phyloP scores from a whole-genome alignment of 805 yeast genomes.

The Candida corydali region DNA sequence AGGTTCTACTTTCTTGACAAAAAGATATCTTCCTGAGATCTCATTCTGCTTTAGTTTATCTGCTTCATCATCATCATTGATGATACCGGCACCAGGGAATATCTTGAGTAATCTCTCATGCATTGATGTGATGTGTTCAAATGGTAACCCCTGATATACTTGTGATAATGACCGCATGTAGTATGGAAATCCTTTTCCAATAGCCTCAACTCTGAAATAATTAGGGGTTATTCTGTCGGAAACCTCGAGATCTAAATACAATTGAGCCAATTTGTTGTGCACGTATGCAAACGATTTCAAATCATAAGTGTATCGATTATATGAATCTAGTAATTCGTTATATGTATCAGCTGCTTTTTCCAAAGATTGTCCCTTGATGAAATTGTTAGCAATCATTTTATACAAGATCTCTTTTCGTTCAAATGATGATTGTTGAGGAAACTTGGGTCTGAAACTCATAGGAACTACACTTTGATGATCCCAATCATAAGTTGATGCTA shows the following conservation, averaged over 20 bases:
- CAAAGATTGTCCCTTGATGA: conserved; percentile 64
- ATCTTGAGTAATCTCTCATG: conserved; percentile 69
- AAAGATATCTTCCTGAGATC: conserved; percentile 69
- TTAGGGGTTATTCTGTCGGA: conserved; percentile 73
- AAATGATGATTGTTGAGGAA: conserved; percentile 79
- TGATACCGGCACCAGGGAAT: conserved; percentile 78
- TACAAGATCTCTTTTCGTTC: conserved; percentile 72
- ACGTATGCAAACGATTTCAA: conserved; percentile 70
- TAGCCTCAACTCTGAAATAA: conserved; percentile 72
- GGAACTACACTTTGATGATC: conserved; percentile 53
- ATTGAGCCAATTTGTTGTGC: conserved; percentile 60
- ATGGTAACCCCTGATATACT: conserved; percentile 82
- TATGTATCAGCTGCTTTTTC: conserved; percentile 79
- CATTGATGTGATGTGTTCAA: conserved; percentile 81
- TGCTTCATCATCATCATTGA: conserved; percentile 58
- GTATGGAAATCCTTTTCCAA: conserved; percentile 82
- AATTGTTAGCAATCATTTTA: conserved; percentile 66
- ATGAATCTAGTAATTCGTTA: conserved; percentile 72
- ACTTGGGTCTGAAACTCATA: conserved; percentile 56
- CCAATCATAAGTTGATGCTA: conserved; percentile 79
- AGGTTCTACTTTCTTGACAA: conserved; percentile 71
- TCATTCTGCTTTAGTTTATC: conserved; percentile 43
- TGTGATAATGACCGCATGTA: conserved; percentile 72
- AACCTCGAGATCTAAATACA: conserved; percentile 64
- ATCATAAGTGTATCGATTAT: conserved; percentile 69